Base-by-base conservation (phyloP, 805 yeast genomes). In the Nakazawaea pomicola region DNA sequence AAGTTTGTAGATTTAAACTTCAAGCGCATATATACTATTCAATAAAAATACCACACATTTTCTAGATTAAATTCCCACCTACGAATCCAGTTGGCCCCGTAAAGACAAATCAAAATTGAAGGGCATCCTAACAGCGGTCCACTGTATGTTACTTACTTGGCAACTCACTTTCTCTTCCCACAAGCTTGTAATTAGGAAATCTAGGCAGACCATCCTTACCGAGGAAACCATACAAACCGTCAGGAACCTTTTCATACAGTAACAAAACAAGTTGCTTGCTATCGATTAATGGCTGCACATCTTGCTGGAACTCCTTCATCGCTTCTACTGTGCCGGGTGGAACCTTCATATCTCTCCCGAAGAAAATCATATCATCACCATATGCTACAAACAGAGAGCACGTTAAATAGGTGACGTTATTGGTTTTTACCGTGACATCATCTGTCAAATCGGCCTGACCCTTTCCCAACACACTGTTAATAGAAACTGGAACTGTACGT, bases 331-430 rank as follows among this genome's bases (percentile, higher is more conserved):
- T 11, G 10, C 15, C 24, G 24, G 21, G 24, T 8, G 11, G 12
- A 4, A n/a, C 24, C 4, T 12, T 11, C 9, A 16, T 8, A 10
- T 40, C 4, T 11, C 49, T 49, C 11, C 52, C 57, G 32, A 56
- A 64, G 20, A 69, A 58, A 19, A 61, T 49, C 25, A 62, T 55
- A 2, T 57, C 61, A 9, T 54, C 51, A 42, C 74, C 75, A 15
- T 48, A 46, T 10, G 61, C 64, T 9, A 57, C 36, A 43, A 70
- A 71, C 12, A 67, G 63, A 18, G 71, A 39, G 2, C 73, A 61
- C 12, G 54, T 49, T 4, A 50, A 56, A 29, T 62, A 51, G 5
- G 35, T 47, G 18, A 68, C 69, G 36, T 63, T 60, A 3, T 57
- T 54, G 36, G 53, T 53, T 50, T 67, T 63, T 31, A 54, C 8